Base-by-base conservation (phyloP, 441 rosid species). In the Adansonia madagascariensis region DNA sequence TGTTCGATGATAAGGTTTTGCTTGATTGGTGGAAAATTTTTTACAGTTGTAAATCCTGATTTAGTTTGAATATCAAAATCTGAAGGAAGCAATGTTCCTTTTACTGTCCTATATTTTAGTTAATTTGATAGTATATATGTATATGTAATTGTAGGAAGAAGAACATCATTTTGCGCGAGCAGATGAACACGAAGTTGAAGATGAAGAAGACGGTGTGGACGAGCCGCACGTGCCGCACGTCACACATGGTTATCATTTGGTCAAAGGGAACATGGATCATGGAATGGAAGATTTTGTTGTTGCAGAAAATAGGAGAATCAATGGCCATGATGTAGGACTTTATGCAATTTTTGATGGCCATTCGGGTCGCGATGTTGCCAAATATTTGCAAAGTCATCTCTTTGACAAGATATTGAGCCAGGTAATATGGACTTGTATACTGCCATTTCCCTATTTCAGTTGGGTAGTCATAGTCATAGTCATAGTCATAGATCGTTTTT, bases 271-370 rank as follows among this genome's bases (percentile, higher is more conserved):
- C 76, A 84, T 86, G 91, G 82, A 59, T 4, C 91, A 90, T 77
- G 81, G 81, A 47, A 88, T 89, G 91, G 90, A 86, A 85, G 92
- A 90, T 67, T 85, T 69, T 78, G 76, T 86, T 10, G 89, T 87
- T 0, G 88, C 86, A n/a, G 86, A 90, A 74, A 61, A 41, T 61
- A 83, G 83, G 68, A 55, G 79, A 1, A 57, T 74, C 6, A 49
- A 83, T 1, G 88, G 88, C 7, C 84, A 88, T 77, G 79, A 84
- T 0, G 47, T 90, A 35, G 88, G 89, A 1, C 73, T 87, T 9
- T 82, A 85, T 78, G 93, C 91, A 2, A 89, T 90, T 41, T 90
- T 85, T 41, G 86, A 91, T 44, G 91, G 90, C 9, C 94, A 91
- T 69, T 86, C 86, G 1, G 89, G 92, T 53, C 62, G 74, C 53